Evolutionary conservation across 495 filamentous ascomycete species (phyloP), one percentile per base, ranked within the genome.

Genomic region (Aspergillus indologenus): DNA sequence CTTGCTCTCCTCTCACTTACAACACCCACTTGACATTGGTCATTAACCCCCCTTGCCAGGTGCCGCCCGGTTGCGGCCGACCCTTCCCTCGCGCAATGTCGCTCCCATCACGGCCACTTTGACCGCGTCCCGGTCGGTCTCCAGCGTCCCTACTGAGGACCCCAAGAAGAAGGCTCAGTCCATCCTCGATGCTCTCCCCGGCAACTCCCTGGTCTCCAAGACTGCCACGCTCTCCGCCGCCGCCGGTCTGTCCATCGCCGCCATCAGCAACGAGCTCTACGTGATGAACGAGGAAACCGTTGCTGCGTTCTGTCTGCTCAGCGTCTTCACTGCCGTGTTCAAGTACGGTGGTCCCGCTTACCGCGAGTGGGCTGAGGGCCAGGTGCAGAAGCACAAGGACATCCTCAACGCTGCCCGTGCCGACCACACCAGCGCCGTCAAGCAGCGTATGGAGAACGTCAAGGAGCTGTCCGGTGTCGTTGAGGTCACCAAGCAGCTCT

Each of bases 221-320:
- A 91, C 91, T 61, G 95, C 95, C 69, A 90, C 96, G 74, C 85
- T 99, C 58, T 98, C 94, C 66, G 91, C 91, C 58, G 87, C 86
- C 58, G 91, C 95, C 71, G 92, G 91, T 80, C 71, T 92, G 61
- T 91, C 90, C 65, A 83, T 96, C 68, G 94, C 92, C 70, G 95
- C 94, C 69, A 92, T 99, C 80, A 93, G 89, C 87, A 99, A 96
- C 79, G 95, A 99, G 82, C 88, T 98, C 81, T 99, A 97, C 76
- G 90, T 99, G 73, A 81, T 99, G 75, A 99, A 98, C 79, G 93
- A 98, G 81, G 95, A 99, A 81, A 84, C 92, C 58, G 86, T 99
- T 67, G 89, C 95, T 66, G 88, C 89, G 55, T 81, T 99, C 79
- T 90, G 86, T 72, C 79, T 97, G 59, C 79, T 98, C 67, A 91